Evolutionary conservation across 139 green algal genomes (phyloP), one percentile per base, ranked within the genome.

Genomic region (Coelastrella sp.): DNA sequence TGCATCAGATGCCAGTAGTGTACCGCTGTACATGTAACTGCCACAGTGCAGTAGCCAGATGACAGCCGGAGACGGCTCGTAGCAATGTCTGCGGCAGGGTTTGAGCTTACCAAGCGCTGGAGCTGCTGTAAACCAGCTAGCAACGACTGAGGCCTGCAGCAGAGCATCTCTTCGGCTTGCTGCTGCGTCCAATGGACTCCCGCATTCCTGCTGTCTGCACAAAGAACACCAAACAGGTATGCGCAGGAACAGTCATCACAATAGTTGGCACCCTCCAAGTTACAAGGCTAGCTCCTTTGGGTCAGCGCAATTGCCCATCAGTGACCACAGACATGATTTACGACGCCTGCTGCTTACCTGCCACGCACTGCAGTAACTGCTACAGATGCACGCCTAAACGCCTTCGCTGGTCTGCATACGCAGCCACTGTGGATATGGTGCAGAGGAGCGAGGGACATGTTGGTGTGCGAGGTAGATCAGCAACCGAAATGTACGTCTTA

Each of bases 91-190:
- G 35, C 35, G 1, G 35, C 35, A 49, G 35, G 35, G 35, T 49
- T 49, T 49, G 74, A 15, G 49, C 79, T 49, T 20, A 85, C 56
- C 79, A 35, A 56, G 20, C 70, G 79, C 56, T 56, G 79, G 79
- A 15, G 56, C 79, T 49, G 79, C 79, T 72, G 61, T 57, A 56
- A 85, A 8, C 79, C 57, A 85, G 17, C 57, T 72, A 6, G 56
- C 79, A 70, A 85, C 17, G 8, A 85, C 9, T 7, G 79, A 85
- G 27, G 79, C 57, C 57, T 85, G 79, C 79, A 85, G 79, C 17
- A 85, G 57, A 85, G 58, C 17, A 35, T 27, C 79, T 85, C 79
- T 72, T 57, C 61, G 25, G 60, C 58, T 58, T 85, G 79, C 79
- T 85, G 79, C 79, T 76, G 68, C 68, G 8, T 15, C 24, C 5